Evolutionary conservation across 2,329 filamentous ascomycete genomes (phyloP).

Genomic region (Neonectria hederae): DNA sequence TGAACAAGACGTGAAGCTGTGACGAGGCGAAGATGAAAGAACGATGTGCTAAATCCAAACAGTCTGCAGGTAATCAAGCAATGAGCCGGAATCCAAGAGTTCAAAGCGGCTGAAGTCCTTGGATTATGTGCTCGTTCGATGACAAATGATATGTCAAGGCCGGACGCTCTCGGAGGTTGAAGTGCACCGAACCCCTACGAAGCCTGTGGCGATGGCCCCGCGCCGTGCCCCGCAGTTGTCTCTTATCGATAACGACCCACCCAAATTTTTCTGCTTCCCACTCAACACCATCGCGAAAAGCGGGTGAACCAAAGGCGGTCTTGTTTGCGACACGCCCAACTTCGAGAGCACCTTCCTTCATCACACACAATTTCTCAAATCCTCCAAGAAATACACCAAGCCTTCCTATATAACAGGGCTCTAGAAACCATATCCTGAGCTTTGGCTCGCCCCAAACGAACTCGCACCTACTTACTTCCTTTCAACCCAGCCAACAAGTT

Average conservation of each 20-base stretch:
- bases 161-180: constrained; percentile 12
- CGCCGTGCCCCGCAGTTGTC: constrained; percentile 39
- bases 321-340: constrained; percentile 4
- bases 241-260: constrained; percentile 47
- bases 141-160: constrained; percentile 38
- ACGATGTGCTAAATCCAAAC: background rate
- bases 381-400: background rate
- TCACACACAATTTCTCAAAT: background rate
- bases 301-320: constrained; percentile 22
- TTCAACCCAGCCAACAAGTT: constrained; percentile 21
- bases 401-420: background rate
- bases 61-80: background rate
- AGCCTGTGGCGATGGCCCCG: constrained; percentile 26
- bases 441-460: background rate
- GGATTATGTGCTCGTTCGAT: constrained; percentile 24
- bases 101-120: background rate
- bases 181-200: constrained; percentile 11
- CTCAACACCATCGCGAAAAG: constrained; percentile 35
- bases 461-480: background rate
- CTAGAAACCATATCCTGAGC: background rate
- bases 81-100: background rate
- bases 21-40: background rate
- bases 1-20: background rate
- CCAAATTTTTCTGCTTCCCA: constrained; percentile 44
- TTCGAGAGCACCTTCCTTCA: background rate